Evolutionary conservation across 2,329 filamentous ascomycete genomes (phyloP).

Genomic region (Hymenoscyphus albidus): DNA sequence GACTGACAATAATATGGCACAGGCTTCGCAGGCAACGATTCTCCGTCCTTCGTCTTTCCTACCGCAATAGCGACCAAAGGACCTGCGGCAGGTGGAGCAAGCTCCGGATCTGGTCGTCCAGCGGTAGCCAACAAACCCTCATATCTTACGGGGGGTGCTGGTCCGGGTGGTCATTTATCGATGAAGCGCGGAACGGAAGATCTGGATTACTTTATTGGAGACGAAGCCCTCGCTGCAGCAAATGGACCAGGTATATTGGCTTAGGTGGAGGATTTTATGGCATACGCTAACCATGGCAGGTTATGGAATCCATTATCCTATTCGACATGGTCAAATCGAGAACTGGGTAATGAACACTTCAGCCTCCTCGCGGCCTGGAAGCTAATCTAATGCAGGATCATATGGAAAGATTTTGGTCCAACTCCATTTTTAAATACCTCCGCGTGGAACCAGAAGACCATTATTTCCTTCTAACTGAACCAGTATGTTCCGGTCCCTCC

Average conservation of each 20-base stretch:
- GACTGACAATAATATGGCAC: conserved; percentile 13
- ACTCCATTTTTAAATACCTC: conserved; percentile 99
- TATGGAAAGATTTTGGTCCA: conserved; percentile 99
- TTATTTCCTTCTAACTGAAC: conserved; percentile 96
- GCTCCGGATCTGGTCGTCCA: conserved; percentile 82
- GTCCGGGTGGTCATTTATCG: conserved; percentile 75
- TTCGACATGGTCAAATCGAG: conserved; percentile 96
- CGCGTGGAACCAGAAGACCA: conserved; percentile 98
- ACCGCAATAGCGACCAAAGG: conserved; percentile 97
- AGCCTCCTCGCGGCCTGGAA: background rate
- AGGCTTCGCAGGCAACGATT: conserved; percentile 99
- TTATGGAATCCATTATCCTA: conserved; percentile 96
- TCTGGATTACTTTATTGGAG: conserved; percentile 97
- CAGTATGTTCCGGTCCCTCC: conserved; percentile 54
- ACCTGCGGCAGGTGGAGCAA: conserved; percentile 63
- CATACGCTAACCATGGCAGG: conserved; percentile 46
- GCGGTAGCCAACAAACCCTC: conserved; percentile 92
- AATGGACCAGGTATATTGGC: conserved; percentile 66
- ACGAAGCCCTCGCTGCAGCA: conserved; percentile 84
- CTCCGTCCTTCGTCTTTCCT: conserved; percentile 97
- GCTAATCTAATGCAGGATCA: conserved; percentile 63
- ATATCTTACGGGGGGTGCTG: conserved; percentile 87
- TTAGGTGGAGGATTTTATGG: background rate
- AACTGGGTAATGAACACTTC: conserved; percentile 70
- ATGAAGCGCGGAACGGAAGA: conserved; percentile 95